Evolutionary conservation across 202 grass and related monocot genomes (phyloP).

Genomic region (Carex arenaria): DNA sequence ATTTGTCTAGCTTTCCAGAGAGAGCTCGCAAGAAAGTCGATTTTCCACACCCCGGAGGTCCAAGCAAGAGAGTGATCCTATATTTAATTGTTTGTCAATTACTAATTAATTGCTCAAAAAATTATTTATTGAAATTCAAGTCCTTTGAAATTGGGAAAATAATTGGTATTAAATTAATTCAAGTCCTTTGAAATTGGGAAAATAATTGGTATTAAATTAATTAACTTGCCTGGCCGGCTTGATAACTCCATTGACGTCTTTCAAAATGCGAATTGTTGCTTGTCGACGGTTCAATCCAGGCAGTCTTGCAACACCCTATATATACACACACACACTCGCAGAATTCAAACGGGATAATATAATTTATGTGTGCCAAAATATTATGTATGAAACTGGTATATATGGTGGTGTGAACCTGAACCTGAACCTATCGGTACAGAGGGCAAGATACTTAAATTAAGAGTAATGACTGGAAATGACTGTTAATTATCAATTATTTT

Average conservation of each 20-base stretch:
- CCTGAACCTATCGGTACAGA: not conserved
- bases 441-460: too few species aligned
- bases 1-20: slow-evolving; percentile 49
- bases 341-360: not conserved
- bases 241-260: slow-evolving; percentile 50
- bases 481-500: too few species aligned
- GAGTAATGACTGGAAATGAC: too few species aligned
- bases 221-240: slow-evolving; percentile 52
- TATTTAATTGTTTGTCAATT: slow-evolving; percentile 16
- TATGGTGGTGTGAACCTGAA: too few species aligned
- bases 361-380: not conserved
- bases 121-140: too few species aligned
- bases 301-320: slow-evolving; percentile 31
- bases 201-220: too few species aligned
- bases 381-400: not conserved
- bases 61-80: slow-evolving; percentile 68
- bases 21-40: slow-evolving; percentile 48
- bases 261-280: slow-evolving; percentile 47
- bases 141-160: not conserved
- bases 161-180: not conserved
- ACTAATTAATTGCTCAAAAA: not conserved
- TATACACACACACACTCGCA: not conserved
- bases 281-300: slow-evolving; percentile 36
- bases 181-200: too few species aligned
- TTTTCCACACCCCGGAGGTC: slow-evolving; percentile 59